Conservation (phyloP, 139 green algal genomes). For the Pycnococcus provasolii region DNA sequence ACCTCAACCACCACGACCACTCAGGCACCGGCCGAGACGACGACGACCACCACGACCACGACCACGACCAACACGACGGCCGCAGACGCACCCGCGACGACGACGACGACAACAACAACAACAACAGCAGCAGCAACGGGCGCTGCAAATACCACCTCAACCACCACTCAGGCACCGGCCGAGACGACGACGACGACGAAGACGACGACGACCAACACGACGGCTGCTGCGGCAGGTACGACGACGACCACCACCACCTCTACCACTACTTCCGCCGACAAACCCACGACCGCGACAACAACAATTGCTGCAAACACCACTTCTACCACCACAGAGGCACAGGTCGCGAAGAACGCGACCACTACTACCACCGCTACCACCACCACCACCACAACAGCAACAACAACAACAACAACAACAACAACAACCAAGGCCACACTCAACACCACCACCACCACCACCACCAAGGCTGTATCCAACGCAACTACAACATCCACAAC, state of each 20-base stretch:
- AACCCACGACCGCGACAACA: not conserved
- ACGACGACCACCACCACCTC: not conserved
- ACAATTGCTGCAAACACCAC: too few species aligned
- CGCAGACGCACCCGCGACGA: not conserved
- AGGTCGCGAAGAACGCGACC: too few species aligned
- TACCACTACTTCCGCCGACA: not conserved
- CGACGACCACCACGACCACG: not conserved
- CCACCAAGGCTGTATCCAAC: too few species aligned
- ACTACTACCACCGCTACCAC: too few species aligned
- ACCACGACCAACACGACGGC: not conserved
- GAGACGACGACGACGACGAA: not conserved
- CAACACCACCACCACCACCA: too few species aligned
- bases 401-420: too few species aligned
- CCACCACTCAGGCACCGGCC: not conserved
- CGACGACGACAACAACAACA: not conserved
- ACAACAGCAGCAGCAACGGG: not conserved
- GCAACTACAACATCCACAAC: too few species aligned
- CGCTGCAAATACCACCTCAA: not conserved
- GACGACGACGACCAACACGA: not conserved
- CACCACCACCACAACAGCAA: too few species aligned
- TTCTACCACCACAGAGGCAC: too few species aligned
- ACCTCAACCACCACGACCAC: not conserved
- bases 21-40: not conserved
- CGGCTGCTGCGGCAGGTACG: not conserved
- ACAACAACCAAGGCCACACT: too few species aligned